Evolutionary conservation across 2,329 filamentous ascomycete species (phyloP), one percentile per base, ranked within the genome.

Genomic region (Pseudomassariella vexata): DNA sequence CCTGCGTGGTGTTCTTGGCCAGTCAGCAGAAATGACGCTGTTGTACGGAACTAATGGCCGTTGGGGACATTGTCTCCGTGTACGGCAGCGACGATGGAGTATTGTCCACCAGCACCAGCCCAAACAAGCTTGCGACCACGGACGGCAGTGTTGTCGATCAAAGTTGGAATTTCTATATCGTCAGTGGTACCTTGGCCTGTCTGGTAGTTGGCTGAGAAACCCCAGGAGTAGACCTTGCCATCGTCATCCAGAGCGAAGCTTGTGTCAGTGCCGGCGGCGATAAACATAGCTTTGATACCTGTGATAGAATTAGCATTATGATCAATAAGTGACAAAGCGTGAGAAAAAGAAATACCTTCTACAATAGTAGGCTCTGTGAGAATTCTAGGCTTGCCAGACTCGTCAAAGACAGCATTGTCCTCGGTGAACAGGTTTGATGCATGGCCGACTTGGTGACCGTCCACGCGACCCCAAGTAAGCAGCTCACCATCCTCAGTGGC

Each of bases 101-200:
- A 95, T 53, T 95, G 89, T 5, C 88, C 88, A 43, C 90, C 89
- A n/a, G 82, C 82, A 25, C 85, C 85, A n/a, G 84, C 85, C 60
- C 73, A 86, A 20, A 79, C 70, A 25, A 95, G 69, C 56, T 80
- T 78, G 60, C 82, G 80, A 24, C 76, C 85, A 19, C 79, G 73
- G 18, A 92, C 75, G 24, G 87, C 88, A 9, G 80, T 84, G 63
- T 95, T 95, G 50, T 94, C 84, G 35, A 95, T 85, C 29, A 81
- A 50, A 0, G 83, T 92, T 0, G 89, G 86, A 16, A 75, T 69
- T 45, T 82, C 72, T 19, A 95, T 73, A 46, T 95, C 87, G 30
- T 92, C 85, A n/a, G 76, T 76, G 2, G 71, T 79, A 24, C 84
- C 85, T 47, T 80, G 79, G 9, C 85, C 85, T 4, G 83, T 87